A percentile compares a stretch with the other conserved stretches of the same genome.
phyloP scores from a whole-genome alignment of 139 green algal genomes.

The Marvania coccoides region DNA sequence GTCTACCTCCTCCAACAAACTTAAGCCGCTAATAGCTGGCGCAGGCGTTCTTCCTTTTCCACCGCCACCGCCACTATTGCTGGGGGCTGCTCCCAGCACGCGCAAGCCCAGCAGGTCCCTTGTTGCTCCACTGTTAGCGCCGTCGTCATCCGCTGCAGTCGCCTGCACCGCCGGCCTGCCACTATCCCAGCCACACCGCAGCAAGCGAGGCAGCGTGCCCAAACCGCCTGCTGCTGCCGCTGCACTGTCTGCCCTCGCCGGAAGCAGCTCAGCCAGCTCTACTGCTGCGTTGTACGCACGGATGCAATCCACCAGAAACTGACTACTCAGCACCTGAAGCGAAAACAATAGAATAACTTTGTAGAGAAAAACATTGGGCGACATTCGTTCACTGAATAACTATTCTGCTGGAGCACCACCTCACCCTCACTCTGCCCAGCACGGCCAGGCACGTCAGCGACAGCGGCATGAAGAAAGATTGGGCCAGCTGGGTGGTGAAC shows the following conservation, averaged over 20 bases:
- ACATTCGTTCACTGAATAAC: too few species aligned
- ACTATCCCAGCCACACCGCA: slow-evolving; percentile 13
- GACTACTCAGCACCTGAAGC: slow-evolving; percentile 32
- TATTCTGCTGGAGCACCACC: neutral
- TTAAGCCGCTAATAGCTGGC: neutral
- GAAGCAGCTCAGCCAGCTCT: slow-evolving; percentile 36
- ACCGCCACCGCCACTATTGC: neutral
- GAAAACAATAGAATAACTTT: too few species aligned
- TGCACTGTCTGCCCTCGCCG: slow-evolving; percentile 1
- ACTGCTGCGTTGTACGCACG: slow-evolving; percentile 38
- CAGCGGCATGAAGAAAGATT: slow-evolving; percentile 66
- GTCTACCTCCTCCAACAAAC: too few species aligned
- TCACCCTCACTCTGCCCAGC: slow-evolving; percentile 43
- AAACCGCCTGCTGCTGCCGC: neutral
- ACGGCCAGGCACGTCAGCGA: slow-evolving; percentile 33
- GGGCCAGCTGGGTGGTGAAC: slow-evolving; percentile 43
- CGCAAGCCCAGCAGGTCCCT: neutral
- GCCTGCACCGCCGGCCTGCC: slow-evolving; percentile 4
- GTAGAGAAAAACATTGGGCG: too few species aligned
- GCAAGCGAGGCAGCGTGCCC: slow-evolving; percentile 19
- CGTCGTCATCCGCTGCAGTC: neutral
- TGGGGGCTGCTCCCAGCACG: neutral
- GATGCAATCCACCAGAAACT: slow-evolving; percentile 29
- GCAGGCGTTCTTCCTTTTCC: neutral
- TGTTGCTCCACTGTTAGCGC: neutral